Conservation (phyloP, 345 rosid species). For the Brassica cretica region DNA sequence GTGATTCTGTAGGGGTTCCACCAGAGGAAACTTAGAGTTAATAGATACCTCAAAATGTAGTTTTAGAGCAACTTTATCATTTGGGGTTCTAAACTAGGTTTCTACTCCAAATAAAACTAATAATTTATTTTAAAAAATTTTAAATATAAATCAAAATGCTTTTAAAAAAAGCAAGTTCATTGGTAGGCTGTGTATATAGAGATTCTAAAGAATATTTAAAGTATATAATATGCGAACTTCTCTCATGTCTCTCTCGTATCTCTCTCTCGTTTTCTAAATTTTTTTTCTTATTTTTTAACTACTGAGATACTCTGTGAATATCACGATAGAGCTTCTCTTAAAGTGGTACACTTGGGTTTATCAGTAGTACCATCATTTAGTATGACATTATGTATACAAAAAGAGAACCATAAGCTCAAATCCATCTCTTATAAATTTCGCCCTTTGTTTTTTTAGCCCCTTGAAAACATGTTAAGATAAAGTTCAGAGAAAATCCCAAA, state of each 20-base stretch:
- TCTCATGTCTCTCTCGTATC: not conserved
- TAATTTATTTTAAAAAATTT: no score
- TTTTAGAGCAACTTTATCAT: not conserved
- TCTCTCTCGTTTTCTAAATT: no score
- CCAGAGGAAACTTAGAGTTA: not conserved
- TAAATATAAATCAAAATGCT: not conserved
- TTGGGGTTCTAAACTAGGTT: not conserved
- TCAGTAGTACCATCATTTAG: not conserved
- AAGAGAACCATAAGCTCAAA: not conserved
- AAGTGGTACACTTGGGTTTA: not conserved
- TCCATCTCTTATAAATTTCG: not conserved
- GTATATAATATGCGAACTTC: not conserved
- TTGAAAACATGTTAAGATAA: slow-evolving; percentile 28
- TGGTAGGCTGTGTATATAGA: not conserved
- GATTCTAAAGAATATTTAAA: not conserved
- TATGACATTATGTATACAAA: not conserved
- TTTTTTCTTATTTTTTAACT: no score
- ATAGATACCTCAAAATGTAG: not conserved
- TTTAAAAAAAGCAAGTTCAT: no score
- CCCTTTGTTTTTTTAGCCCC: not conserved
- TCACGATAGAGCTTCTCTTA: not conserved
- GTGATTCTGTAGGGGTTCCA: not conserved
- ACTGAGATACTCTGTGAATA: not conserved
- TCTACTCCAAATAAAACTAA: not conserved
- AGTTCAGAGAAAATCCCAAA: slow-evolving; percentile 30